Evolutionary conservation across 768 basidiomycete genomes (phyloP).

Genomic region (Xerocomellus amylosporus): DNA sequence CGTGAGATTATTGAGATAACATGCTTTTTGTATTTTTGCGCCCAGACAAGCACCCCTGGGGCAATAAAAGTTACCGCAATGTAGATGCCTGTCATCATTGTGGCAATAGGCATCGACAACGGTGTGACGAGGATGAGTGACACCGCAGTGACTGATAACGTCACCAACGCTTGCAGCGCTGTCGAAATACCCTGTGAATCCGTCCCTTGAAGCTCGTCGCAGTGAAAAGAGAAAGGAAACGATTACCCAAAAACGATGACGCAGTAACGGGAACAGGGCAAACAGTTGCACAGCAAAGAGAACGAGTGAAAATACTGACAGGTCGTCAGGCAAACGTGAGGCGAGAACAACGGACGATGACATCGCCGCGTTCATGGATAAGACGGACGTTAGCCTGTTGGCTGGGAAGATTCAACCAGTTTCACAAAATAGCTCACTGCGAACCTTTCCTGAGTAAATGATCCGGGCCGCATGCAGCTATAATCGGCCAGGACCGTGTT

Average conservation of each 20-base stretch:
- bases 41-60: slow-evolving; percentile 76
- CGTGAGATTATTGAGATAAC: slow-evolving; percentile 28
- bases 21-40: slow-evolving; percentile 84
- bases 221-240: slow-evolving; percentile 9
- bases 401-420: slow-evolving; percentile 23
- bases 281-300: slow-evolving; percentile 81
- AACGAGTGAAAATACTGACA: slow-evolving; percentile 86
- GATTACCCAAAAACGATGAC: slow-evolving; percentile 66
- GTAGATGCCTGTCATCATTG: slow-evolving; percentile 49
- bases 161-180: slow-evolving; percentile 48
- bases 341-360: slow-evolving; percentile 92
- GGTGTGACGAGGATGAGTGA: slow-evolving; percentile 52
- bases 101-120: slow-evolving; percentile 55
- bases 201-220: slow-evolving; percentile 9
- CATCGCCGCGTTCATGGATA: slow-evolving; percentile 89
- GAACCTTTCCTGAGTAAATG: slow-evolving; percentile 59
- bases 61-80: slow-evolving; percentile 66
- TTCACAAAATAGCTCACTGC: slow-evolving; percentile 22
- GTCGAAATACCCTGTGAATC: slow-evolving; percentile 45
- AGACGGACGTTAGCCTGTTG: slow-evolving; percentile 70
- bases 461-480: slow-evolving; percentile 45
- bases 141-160: slow-evolving; percentile 47
- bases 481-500: slow-evolving; percentile 87
- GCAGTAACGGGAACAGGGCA: slow-evolving; percentile 78
- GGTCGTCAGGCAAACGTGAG: slow-evolving; percentile 78